phyloP scores from a whole-genome alignment of 2,329 filamentous ascomycete species.

The Catunica adiposa region DNA sequence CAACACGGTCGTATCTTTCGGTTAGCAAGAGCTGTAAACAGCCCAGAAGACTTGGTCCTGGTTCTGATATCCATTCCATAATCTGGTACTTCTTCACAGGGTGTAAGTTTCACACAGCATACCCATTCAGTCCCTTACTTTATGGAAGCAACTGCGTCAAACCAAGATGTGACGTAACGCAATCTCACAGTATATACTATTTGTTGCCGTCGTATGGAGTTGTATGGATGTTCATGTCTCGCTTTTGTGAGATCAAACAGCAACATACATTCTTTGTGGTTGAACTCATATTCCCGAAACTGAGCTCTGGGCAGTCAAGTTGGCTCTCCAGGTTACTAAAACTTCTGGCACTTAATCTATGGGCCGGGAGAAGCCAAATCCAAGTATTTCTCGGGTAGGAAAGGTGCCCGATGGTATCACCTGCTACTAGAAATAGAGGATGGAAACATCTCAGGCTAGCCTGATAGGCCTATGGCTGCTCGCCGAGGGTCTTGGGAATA shows the following conservation, averaged over 20 bases:
- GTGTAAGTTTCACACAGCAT: background rate
- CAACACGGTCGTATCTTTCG: background rate
- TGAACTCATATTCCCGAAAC: no score
- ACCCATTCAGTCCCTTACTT: background rate
- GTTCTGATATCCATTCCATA: background rate
- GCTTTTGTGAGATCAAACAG: background rate
- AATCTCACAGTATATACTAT: background rate
- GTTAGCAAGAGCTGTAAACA: background rate
- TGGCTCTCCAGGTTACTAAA: no score
- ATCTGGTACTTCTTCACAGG: background rate
- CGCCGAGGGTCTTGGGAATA: no score
- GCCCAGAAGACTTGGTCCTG: background rate
- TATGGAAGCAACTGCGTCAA: background rate
- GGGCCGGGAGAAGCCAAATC: no score
- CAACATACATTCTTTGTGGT: no score
- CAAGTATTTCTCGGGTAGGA: no score
- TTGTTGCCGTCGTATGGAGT: background rate
- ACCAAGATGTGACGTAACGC: background rate
- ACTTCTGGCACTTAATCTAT: no score
- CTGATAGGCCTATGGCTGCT: no score
- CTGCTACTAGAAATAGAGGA: no score
- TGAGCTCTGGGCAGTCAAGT: no score
- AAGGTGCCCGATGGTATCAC: no score
- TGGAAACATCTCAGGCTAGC: no score
- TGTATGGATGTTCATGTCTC: background rate